Evolutionary conservation across 2,329 filamentous ascomycete genomes (phyloP), one percentile per base, ranked within the genome.

Genomic region (Pseudogymnoascus sp.): DNA sequence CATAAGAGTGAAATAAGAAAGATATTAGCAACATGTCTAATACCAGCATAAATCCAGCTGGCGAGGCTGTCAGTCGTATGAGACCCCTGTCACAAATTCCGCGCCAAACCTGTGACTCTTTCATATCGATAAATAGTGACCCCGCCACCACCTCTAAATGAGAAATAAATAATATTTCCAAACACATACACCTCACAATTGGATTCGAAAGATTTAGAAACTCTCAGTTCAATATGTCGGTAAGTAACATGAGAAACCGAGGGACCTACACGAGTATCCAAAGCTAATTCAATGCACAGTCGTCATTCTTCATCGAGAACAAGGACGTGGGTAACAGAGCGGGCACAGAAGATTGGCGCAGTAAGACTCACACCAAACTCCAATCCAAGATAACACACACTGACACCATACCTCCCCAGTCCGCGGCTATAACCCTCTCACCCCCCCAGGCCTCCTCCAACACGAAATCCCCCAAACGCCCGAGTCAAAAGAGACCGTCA

Each of bases 401-500:
- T 64, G 33, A 23, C 7, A 17, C 10, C n/a, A 40, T 1, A 4
- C 26, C 7, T 26, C 40, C 60, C 61, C 67, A 91, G 88, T 92
- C 76, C 88, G 89, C 67, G 93, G 93, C 70, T 93, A 96, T 83
- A 96, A 96, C 75, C 93, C 91, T 71, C 82, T 99, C 69, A 97
- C 91, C 13, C 88, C 95, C 6, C 95, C 95, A 66, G 91, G 96
- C 73, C 87, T 99, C 67, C 91, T 99, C 65, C 93, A 97, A 77
- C 89, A 93, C 82, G 93, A 97, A 76, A 93, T 99, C 72, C 79
- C 83, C 35, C 82, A 85, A 68, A 75, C 75, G 1, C 37, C 67
- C 2, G 69, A 72, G 64, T 77, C 75, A 23, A 76, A 74, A 70
- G 65, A 70, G 23, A 88, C 87, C 3, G 87, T 89, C 35, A 72